These are phyloP conservation scores for Suillus paluster DNA, from an alignment of 768 basidiomycete genomes.

Conservation along the genomic window DNA sequence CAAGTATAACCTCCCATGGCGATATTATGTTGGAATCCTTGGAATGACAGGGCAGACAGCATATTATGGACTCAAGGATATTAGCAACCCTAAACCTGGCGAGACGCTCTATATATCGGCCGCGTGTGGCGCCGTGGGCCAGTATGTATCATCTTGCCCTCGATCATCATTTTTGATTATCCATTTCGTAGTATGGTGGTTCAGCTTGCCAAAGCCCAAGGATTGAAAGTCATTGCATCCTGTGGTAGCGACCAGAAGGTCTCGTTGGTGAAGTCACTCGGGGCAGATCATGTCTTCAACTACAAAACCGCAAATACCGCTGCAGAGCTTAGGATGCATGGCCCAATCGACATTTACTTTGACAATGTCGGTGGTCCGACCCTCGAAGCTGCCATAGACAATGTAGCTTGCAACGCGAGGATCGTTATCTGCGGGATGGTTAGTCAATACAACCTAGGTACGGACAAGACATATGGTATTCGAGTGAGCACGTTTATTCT, in stretches of 20 bases:
- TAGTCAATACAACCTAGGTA: conserved; percentile 29
- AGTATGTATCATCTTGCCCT: conserved; percentile 41
- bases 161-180: conserved; percentile 13
- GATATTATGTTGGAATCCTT: conserved; percentile 31
- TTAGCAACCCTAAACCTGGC: conserved; percentile 36
- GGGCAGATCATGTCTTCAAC: conserved; percentile 73
- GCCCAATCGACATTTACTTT: conserved; percentile 56
- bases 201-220: conserved; percentile 55
- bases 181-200: conserved; percentile 44
- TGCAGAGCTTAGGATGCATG: conserved; percentile 59
- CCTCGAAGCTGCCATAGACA: conserved; percentile 57
- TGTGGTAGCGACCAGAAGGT: conserved; percentile 81
- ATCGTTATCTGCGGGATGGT: conserved; percentile 43
- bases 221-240: conserved; percentile 69
- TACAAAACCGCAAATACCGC: conserved; percentile 63
- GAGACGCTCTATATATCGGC: conserved; percentile 54
- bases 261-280: conserved; percentile 58
- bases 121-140: conserved; percentile 58
- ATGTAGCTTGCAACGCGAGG: conserved; percentile 47
- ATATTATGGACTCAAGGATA: conserved; percentile 35
- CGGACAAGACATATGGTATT: conserved; percentile 23
- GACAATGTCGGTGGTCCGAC: conserved; percentile 65
- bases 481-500: conserved; percentile 14
- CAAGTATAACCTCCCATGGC: conserved; percentile 34
- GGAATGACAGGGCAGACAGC: conserved; percentile 40